These are phyloP conservation scores for Salix caprea DNA, from an alignment of 345 rosid genomes.

Conservation along the genomic window DNA sequence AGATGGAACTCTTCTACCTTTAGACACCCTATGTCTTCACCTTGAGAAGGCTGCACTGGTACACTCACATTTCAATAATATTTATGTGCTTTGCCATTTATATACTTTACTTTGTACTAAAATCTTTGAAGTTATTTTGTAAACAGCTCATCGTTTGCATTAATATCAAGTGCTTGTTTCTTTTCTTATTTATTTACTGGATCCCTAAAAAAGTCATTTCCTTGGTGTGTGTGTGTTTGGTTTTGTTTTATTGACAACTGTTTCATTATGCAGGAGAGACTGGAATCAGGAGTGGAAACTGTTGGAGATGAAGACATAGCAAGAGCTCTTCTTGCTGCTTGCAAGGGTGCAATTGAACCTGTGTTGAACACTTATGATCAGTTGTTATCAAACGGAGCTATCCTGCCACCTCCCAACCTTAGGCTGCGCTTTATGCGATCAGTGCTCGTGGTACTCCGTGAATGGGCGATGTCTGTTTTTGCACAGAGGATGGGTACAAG, in stretches of 20 bases:
- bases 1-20: slow-evolving; percentile 82
- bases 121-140: background rate
- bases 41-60: slow-evolving; percentile 96
- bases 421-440: slow-evolving; percentile 78
- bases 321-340: slow-evolving; percentile 83
- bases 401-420: slow-evolving; percentile 71
- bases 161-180: background rate
- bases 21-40: slow-evolving; percentile 83
- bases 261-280: slow-evolving; percentile 57
- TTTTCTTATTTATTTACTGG: background rate
- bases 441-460: slow-evolving; percentile 72
- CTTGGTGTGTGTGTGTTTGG: background rate
- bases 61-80: slow-evolving; percentile 14
- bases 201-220: background rate
- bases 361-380: slow-evolving; percentile 81
- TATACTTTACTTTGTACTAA: background rate
- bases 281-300: slow-evolving; percentile 55
- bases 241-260: background rate
- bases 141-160: background rate
- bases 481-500: slow-evolving; percentile 74
- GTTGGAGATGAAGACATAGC: slow-evolving; percentile 92
- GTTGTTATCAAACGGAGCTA: slow-evolving; percentile 71
- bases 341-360: slow-evolving; percentile 91
- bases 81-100: background rate
- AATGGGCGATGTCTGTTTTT: slow-evolving; percentile 86